Percentiles rank a stretch among this genome's conserved stretches.
Conservation (phyloP, 2,329 filamentous ascomycete species). For the Alternaria conjuncta region DNA sequence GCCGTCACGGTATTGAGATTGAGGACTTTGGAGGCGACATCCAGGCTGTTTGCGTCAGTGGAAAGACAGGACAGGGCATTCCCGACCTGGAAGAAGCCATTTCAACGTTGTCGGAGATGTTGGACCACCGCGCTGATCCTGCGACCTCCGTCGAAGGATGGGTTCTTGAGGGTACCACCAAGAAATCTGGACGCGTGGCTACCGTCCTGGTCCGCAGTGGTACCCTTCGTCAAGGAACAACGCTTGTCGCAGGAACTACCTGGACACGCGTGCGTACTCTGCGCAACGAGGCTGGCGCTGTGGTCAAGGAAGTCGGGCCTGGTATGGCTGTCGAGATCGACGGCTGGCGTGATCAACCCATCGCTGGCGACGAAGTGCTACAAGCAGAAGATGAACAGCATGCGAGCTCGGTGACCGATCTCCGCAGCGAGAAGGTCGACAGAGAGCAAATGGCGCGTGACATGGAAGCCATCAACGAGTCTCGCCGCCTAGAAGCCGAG, state of each 20-base stretch:
- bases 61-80: constrained; percentile 93
- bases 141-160: constrained; percentile 86
- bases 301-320: constrained; percentile 76
- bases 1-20: constrained; percentile 82
- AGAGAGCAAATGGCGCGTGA: constrained; percentile 69
- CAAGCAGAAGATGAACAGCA: constrained; percentile 80
- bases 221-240: constrained; percentile 79
- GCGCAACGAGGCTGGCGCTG: constrained; percentile 80
- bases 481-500: constrained; percentile 64
- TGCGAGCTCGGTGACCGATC: constrained; percentile 78
- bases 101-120: constrained; percentile 81
- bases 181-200: constrained; percentile 81
- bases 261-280: constrained; percentile 87
- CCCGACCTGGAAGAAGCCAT: constrained; percentile 89
- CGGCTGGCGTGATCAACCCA: constrained; percentile 89
- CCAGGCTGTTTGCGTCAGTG: constrained; percentile 88
- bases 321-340: constrained; percentile 91
- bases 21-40: constrained; percentile 96
- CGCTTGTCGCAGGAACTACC: constrained; percentile 85
- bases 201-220: constrained; percentile 89
- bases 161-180: constrained; percentile 90
- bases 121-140: constrained; percentile 83
- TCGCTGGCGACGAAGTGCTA: constrained; percentile 85
- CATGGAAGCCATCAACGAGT: constrained; percentile 78
- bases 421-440: constrained; percentile 75